Evolutionary conservation across 1,284 basidiomycete species (phyloP), one percentile per base, ranked within the genome.

Genomic region (Moesziomyces globuligerus): DNA sequence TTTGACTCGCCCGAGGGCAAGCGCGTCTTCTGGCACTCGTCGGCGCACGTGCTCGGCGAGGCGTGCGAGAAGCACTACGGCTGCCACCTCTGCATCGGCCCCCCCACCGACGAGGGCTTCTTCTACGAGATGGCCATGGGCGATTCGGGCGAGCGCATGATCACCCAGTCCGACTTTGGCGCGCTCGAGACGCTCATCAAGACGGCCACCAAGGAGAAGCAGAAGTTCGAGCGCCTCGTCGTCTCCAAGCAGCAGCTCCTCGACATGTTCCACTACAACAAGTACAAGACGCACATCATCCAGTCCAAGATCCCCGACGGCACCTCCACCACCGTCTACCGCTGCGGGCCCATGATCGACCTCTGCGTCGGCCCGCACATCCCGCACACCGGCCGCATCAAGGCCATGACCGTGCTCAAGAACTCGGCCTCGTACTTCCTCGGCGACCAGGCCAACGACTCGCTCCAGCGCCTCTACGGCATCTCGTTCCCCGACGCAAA

Each of bases 211-310:
- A 98, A 97, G 86, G 94, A 98, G 74, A 96, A 92, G 85, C 96
- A 98, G 85, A 91, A 90, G 83, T 99, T 99, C 75, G 94, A 98
- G 84, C 90, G 96, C 44, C 86, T 98, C 24, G 89, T 94, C 34
- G 89, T 98, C 44, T 89, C 93, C 28, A 99, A 98, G 84, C 92
- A 97, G 84, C 90, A 90, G 38, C 87, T 99, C 7, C 86, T 98
- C 48, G 90, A 98, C 85, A 98, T 99, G 95, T 99, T 99, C 85
- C 86, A 87, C 93, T 99, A 98, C 86, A 99, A 98, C 87, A 96
- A 94, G 84, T 99, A 97, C 87, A 99, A 99, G 86, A 89, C 90
- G 80, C 90, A 98, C 83, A 89, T 98, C 81, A 98, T 99, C 81
- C 89, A 95, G 82, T 88, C 89, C 74, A 98, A 98, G 85, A 91